A percentile compares a stretch with the other conserved stretches of the same genome.
Evolutionary conservation across 129 eudicot species (phyloP).

Genomic region (Deinandra increscens): DNA sequence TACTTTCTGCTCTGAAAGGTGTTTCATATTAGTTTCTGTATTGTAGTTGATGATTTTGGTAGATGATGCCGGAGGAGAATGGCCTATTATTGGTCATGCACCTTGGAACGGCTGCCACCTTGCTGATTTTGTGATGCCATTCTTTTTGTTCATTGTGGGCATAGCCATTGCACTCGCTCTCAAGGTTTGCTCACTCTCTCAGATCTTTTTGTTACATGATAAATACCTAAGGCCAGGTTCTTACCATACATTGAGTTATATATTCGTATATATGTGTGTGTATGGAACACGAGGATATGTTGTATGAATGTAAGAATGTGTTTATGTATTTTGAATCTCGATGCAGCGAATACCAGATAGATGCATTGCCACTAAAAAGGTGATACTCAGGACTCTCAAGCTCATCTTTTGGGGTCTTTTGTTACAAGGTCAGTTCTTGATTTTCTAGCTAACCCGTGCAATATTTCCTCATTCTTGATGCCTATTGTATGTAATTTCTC

Average conservation of each 20-base stretch:
- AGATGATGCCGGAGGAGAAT: conserved; percentile 90
- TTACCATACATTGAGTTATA: background rate
- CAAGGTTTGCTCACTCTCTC: conserved; percentile 43
- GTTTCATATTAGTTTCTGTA: background rate
- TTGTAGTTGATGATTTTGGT: conserved; percentile 83
- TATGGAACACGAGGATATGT: background rate
- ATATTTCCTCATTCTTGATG: background rate
- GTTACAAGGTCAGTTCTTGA: conserved; percentile 61
- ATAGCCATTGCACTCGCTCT: conserved; percentile 80
- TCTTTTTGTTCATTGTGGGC: conserved; percentile 84
- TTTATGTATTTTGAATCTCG: background rate
- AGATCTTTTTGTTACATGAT: background rate
- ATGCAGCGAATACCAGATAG: conserved; percentile 54
- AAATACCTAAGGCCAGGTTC: background rate
- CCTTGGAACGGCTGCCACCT: conserved; percentile 89
- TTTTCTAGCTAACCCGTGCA: background rate
- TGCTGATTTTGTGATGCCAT: conserved; percentile 97
- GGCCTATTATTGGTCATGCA: conserved; percentile 77
- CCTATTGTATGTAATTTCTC: background rate
- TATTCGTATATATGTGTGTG: background rate
- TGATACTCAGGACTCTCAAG: conserved; percentile 63
- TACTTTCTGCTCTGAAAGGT: background rate
- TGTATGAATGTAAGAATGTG: background rate
- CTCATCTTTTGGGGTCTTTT: conserved; percentile 82
- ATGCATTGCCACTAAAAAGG: conserved; percentile 54